Base-by-base conservation (phyloP, 1,284 basidiomycete genomes). In the Lignosus rhinocerotis region DNA sequence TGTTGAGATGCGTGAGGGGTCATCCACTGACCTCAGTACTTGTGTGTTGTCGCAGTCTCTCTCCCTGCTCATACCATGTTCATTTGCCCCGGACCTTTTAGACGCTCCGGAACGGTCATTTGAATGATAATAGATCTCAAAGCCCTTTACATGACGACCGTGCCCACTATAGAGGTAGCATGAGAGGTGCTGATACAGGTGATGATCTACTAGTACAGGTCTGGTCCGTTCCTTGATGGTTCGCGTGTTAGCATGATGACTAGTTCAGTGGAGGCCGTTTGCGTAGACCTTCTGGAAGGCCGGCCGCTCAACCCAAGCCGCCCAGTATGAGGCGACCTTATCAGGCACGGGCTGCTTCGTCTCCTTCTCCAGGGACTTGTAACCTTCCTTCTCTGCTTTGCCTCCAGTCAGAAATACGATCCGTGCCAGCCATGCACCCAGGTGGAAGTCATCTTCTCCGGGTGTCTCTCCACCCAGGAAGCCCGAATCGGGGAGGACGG, bases 211-310 rank as follows among this genome's bases (percentile, higher is more conserved):
- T 25, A 25, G 17, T 43, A 43, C 41, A 43, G 7, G 14, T 17
- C n/a, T 43, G 1, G 36, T 43, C 41, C 41, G 19, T 21, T 43
- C 19, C 41, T 43, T 21, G 9, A 6, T 43, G n/a, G 14, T 8
- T 39, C 36, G 36, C 5, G 36, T 39, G 36, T 12, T 25, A 3
- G 5, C 36, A 6, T 43, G 41, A 10, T 43, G 10, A 43, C 16
- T n/a, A 11, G 12, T 47, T 70, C 62, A 84, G 71, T 84, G 81
- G 52, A 84, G 72, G 12, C 77, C 78, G 25, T 73, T 66, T 9
- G 70, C 72, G 62, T 83, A 85, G 49, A 85, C 80, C 65, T 76
- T 75, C 72, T 82, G 74, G 79, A 85, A 88, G 64, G 82, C 83
- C 34, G 81, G 78, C 59, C 85, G 75, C 64, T 73, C 75, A 31